Evolutionary conservation across 1,284 basidiomycete genomes (phyloP).

Genomic region (Volvariella volvacea): DNA sequence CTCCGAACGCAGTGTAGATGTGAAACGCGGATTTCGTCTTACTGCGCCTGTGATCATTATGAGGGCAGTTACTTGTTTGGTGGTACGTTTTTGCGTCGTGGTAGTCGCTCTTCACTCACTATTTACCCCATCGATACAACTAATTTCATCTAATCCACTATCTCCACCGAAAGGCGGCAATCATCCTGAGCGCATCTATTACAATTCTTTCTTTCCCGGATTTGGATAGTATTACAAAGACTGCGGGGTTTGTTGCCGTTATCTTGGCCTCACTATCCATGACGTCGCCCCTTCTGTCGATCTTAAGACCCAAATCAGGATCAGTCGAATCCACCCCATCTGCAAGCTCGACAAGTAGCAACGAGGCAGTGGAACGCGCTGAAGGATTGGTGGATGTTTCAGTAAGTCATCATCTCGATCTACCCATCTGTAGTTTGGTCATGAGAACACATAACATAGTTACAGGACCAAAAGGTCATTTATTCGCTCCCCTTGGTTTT

Average conservation of each 20-base stretch:
- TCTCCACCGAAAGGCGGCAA: conserved; percentile 48
- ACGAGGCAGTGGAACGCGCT: conserved; percentile 29
- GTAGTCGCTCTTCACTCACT: conserved; percentile 3
- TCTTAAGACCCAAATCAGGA: conserved; percentile 62
- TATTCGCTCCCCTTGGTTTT: conserved; percentile 71
- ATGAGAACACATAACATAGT: background rate
- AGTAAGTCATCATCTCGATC: conserved; percentile 28
- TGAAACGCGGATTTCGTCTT: conserved; percentile 48
- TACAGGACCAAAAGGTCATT: conserved; percentile 52
- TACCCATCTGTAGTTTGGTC: conserved; percentile 5
- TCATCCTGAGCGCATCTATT: conserved; percentile 69
- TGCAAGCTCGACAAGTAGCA: too few species aligned
- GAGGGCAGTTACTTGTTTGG: conserved; percentile 59
- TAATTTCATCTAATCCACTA: conserved; percentile 8
- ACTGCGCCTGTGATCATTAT: conserved; percentile 54
- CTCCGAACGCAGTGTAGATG: conserved; percentile 48
- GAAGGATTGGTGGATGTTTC: conserved; percentile 55
- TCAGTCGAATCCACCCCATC: conserved; percentile 33
- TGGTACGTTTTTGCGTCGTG: conserved; percentile 39
- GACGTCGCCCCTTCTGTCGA: conserved; percentile 55
- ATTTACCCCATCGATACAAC: conserved; percentile 7
- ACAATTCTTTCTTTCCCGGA: conserved; percentile 72
- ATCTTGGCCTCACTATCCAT: conserved; percentile 63
- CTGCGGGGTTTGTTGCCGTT: conserved; percentile 58
- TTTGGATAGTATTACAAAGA: conserved; percentile 52